phyloP scores from a whole-genome alignment of 306 rosid species.

The Cucumis melo region DNA sequence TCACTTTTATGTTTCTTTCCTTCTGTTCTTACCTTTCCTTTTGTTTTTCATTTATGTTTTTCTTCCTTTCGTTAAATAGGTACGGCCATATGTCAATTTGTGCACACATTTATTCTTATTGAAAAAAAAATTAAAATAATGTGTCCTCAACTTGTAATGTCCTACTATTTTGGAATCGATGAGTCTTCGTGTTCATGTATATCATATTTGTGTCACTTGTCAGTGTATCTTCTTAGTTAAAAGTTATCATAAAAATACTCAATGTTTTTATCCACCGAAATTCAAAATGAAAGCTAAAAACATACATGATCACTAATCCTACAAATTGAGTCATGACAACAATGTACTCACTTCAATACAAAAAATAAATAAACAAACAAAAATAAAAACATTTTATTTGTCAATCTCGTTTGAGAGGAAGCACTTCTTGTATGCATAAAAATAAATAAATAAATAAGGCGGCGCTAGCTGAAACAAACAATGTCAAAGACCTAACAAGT shows the following conservation, averaged over 20 bases:
- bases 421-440: background rate
- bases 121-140: too few species aligned
- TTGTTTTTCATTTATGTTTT: too few species aligned
- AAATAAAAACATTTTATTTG: background rate
- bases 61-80: too few species aligned
- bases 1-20: too few species aligned
- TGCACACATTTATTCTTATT: too few species aligned
- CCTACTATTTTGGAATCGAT: too few species aligned
- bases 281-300: background rate
- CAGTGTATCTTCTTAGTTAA: too few species aligned
- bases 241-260: background rate
- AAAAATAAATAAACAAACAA: background rate
- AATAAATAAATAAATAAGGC: background rate
- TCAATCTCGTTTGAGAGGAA: background rate
- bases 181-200: too few species aligned
- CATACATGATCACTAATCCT: background rate
- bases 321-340: background rate
- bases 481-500: background rate
- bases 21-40: too few species aligned
- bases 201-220: too few species aligned
- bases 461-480: background rate
- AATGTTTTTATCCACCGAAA: background rate
- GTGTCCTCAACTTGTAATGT: too few species aligned
- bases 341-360: background rate
- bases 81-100: too few species aligned